Evolutionary conservation across 169 alveolate species (phyloP), one percentile per base, ranked within the genome.

Genomic region (Eimeria necatrix): DNA sequence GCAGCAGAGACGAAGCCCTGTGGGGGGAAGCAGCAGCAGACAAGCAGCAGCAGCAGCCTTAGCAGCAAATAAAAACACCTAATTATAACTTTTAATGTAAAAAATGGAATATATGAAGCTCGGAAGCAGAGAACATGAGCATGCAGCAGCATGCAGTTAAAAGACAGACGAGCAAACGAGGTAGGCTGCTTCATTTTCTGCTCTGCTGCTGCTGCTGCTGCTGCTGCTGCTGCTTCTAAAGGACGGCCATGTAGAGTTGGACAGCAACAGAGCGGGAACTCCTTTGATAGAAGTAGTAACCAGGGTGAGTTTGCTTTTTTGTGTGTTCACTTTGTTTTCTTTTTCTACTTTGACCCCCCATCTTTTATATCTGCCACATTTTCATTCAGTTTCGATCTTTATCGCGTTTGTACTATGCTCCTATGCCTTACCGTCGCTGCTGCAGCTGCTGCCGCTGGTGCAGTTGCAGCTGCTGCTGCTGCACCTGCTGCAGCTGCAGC

Each of bases 221-320:
- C 78, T 68, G 78, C 78, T 16, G 73, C 78, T 68, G 78, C 56
- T 26, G 64, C 70, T 52, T 41, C 51, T 71, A 32, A 10, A 4
- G 76, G 51, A 32, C 18, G 91, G 24, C 61, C 60, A 1, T 4
- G 2, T 12, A 4, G 51, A 9, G 52, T 48, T 94, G 10, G 94
- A 94, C 64, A 41, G 41, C 91, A 94, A 94, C 84, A 14, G 96
- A 9, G 96, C 96, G 20, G 91, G 95, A 16, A 18, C 90, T 16
- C 96, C 96, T 41, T 53, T 94, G 14, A 78, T 94, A 7, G 96
- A 94, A 51, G 70, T 94, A 12, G 96, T 94, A 52, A 73, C 96
- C 8, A 81, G 84, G 80, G 96, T 85, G 22, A 24, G 89, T 64
- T 64, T 3, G 22, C 46, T n/a, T n/a, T 64, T 64, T 64, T 6